Percentiles rank a stretch among this genome's conserved stretches.
Evolutionary conservation across 768 basidiomycete genomes (phyloP).

Genomic region (Boletus sp.): DNA sequence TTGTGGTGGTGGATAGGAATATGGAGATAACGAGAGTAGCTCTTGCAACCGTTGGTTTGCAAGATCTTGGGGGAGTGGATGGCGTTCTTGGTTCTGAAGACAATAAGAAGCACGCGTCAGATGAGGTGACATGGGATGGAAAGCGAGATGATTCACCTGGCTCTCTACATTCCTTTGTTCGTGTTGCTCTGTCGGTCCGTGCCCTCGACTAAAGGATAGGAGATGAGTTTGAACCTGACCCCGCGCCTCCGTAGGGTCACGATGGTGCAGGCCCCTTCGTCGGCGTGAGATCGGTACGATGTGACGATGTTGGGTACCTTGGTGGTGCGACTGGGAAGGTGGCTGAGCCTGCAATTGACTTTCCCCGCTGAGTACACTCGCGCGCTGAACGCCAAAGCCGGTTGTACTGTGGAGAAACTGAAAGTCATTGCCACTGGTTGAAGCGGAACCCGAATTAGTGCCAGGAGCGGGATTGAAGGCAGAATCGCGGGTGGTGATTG

Average conservation of each 20-base stretch:
- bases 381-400: not conserved
- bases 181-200: not conserved
- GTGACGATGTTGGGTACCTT: constrained; percentile 7
- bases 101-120: not conserved
- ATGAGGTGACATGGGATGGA: not conserved
- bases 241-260: not conserved
- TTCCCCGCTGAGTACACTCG: not conserved
- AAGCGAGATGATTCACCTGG: constrained; percentile 2
- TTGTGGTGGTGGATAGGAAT: not conserved
- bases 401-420: not conserved
- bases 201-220: not conserved
- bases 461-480: not conserved
- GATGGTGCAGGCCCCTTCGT: not conserved
- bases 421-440: not conserved
- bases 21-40: constrained; percentile 16
- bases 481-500: not conserved
- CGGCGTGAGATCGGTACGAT: constrained; percentile 11
- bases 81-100: constrained; percentile 1
- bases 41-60: constrained; percentile 25
- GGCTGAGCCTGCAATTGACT: not conserved
- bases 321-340: not conserved
- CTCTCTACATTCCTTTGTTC: constrained; percentile 4
- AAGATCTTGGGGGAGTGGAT: constrained; percentile 6
- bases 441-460: not conserved
- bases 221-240: not conserved